These are phyloP conservation scores for Dunaliella salina DNA, from an alignment of 163 green algal species.

Conservation along the genomic window DNA sequence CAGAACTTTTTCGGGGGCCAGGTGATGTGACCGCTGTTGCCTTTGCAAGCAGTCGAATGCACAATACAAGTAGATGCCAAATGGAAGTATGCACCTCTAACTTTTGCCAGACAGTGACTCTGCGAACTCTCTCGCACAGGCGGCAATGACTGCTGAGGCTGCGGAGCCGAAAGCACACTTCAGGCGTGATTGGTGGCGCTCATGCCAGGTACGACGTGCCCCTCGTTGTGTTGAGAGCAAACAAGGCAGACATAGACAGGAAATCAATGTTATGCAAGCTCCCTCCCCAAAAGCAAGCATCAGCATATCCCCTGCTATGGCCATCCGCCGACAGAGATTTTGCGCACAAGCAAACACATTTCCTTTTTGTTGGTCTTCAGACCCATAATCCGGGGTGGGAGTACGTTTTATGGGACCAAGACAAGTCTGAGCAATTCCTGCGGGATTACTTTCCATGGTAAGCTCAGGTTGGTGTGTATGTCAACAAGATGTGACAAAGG, in stretches of 20 bases:
- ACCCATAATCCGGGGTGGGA: conserved; percentile 1
- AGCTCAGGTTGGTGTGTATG: no score
- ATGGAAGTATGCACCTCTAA: background rate
- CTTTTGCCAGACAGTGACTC: background rate
- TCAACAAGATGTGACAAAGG: background rate
- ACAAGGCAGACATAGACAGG: no score
- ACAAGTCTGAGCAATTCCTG: background rate
- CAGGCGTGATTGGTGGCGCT: background rate
- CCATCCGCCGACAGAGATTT: no score
- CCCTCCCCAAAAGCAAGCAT: background rate
- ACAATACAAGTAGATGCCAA: background rate
- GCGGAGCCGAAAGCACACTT: background rate
- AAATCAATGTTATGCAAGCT: background rate
- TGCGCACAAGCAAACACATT: background rate
- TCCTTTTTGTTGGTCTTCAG: background rate
- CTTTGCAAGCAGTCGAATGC: background rate
- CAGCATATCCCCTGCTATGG: background rate
- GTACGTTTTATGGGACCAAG: conserved; percentile 6
- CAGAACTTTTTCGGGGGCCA: background rate
- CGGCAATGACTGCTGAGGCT: background rate
- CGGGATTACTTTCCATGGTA: background rate
- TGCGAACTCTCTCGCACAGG: background rate
- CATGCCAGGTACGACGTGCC: background rate
- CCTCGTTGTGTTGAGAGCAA: no score
- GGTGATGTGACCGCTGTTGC: background rate